phyloP scores from a whole-genome alignment of 2,329 filamentous ascomycete genomes.

The Hymenotorrendiella dingleyae region DNA sequence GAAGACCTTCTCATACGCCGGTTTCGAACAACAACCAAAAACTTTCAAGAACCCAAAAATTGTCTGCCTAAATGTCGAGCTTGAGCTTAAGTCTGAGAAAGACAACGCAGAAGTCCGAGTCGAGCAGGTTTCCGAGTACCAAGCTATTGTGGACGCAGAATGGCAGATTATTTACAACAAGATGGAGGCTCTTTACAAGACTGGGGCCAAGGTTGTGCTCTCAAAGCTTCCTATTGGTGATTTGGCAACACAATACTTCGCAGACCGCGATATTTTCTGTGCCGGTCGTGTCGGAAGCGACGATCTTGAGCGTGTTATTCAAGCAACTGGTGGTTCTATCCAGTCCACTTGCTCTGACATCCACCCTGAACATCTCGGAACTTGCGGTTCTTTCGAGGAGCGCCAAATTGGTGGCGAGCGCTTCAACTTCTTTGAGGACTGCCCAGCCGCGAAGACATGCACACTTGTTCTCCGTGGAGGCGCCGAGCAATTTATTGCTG shows the following conservation, averaged over 20 bases:
- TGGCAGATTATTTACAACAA: slow-evolving; percentile 99
- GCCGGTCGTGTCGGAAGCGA: slow-evolving; percentile 86
- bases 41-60: slow-evolving; percentile 92
- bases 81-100: slow-evolving; percentile 98
- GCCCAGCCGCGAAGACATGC: slow-evolving; percentile 92
- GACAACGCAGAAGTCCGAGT: slow-evolving; percentile 98
- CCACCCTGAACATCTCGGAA: slow-evolving; percentile 79
- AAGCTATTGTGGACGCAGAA: slow-evolving; percentile 97
- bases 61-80: slow-evolving; percentile 93
- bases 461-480: slow-evolving; percentile 91
- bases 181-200: slow-evolving; percentile 89
- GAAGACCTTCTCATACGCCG: slow-evolving; percentile 98
- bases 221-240: slow-evolving; percentile 97
- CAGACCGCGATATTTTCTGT: slow-evolving; percentile 97
- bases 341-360: slow-evolving; percentile 98
- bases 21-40: slow-evolving; percentile 99
- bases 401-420: slow-evolving; percentile 94
- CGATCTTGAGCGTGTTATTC: slow-evolving; percentile 93
- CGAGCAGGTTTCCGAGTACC: slow-evolving; percentile 97
- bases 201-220: slow-evolving; percentile 93
- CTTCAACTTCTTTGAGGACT: slow-evolving; percentile 98
- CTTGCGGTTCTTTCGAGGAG: slow-evolving; percentile 87
- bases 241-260: slow-evolving; percentile 95
- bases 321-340: slow-evolving; percentile 84
- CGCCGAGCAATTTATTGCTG: slow-evolving; percentile 97